phyloP scores from a whole-genome alignment of 2,329 filamentous ascomycete genomes.

The Biscogniauxia marginata region DNA sequence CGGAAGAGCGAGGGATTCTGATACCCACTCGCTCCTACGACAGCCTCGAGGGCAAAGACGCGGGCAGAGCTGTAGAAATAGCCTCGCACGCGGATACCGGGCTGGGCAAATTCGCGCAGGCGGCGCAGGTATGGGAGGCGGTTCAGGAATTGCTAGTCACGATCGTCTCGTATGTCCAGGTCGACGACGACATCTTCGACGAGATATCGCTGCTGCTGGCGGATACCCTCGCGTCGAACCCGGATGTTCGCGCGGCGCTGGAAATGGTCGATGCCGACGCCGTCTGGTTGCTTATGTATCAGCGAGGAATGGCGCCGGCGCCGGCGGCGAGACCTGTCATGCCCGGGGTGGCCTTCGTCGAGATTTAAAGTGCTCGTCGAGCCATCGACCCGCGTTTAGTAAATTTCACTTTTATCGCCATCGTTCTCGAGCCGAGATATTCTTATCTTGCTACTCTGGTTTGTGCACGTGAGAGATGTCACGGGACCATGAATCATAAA shows the following conservation, averaged over 20 bases:
- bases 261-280: constrained; percentile 69
- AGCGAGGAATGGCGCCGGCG: constrained; percentile 40
- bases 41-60: constrained; percentile 21
- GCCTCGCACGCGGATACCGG: constrained; percentile 29
- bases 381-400: background rate
- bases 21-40: constrained; percentile 28
- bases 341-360: constrained; percentile 42
- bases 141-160: constrained; percentile 57
- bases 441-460: background rate
- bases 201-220: constrained; percentile 64
- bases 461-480: background rate
- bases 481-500: background rate
- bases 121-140: constrained; percentile 63
- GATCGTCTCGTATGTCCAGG: constrained; percentile 59
- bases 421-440: no score
- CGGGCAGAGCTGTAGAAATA: constrained; percentile 8
- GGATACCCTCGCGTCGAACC: constrained; percentile 44
- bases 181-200: constrained; percentile 71
- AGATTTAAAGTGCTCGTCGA: constrained; percentile 9
- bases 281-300: constrained; percentile 67
- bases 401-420: no score
- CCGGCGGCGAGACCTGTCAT: constrained; percentile 39
- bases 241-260: constrained; percentile 55
- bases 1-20: constrained; percentile 17
- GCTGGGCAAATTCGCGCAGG: constrained; percentile 60